Evolutionary conservation across 169 alveolate species (phyloP), one percentile per base, ranked within the genome.

Genomic region (Plasmodium relictum): DNA sequence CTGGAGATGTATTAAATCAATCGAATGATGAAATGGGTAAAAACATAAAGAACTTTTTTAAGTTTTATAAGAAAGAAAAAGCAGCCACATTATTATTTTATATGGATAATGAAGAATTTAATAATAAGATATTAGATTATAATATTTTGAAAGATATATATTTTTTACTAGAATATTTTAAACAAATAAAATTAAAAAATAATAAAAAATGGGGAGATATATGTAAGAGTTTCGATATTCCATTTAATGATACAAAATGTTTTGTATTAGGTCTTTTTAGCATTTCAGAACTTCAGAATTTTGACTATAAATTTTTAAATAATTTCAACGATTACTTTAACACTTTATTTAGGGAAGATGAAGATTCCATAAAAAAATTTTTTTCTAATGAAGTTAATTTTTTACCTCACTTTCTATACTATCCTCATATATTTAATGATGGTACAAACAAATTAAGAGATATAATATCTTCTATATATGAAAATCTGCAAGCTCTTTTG

Each of bases 191-290:
- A 5, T 20, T 24, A 22, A 66, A 16, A 41, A 69, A 83, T 41
- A 16, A 61, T 4, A 61, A 61, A 22, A 14, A 61, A 61, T 83
- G 91, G 91, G 52, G 59, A 12, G 85, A 83, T 68, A 83, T 83
- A 37, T 83, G 91, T 37, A 66, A 66, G 69, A 54, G 16, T 10
- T 83, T 24, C 56, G 85, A 83, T 14, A 58, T 69, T 14, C 91
- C 91, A 20, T 16, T 83, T 39, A 52, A 22, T 45, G 73, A 58
- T 22, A 18, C 70, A 6, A 83, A 69, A 54, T 83, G 91, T 44
- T 69, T 83, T 59, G 91, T 83, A 3, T 48, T 66, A 83, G 91
- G 91, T 68, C 70, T 83, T 44, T 83, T 68, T 59, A 52, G 85
- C 10, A 14, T 68, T 6, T 31, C 72, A 14, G 85, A 66, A 68